Percentiles rank a stretch among this genome's conserved stretches.
Conservation (phyloP, 352 stramenopile species). For the Phytophthora agathidicida region DNA sequence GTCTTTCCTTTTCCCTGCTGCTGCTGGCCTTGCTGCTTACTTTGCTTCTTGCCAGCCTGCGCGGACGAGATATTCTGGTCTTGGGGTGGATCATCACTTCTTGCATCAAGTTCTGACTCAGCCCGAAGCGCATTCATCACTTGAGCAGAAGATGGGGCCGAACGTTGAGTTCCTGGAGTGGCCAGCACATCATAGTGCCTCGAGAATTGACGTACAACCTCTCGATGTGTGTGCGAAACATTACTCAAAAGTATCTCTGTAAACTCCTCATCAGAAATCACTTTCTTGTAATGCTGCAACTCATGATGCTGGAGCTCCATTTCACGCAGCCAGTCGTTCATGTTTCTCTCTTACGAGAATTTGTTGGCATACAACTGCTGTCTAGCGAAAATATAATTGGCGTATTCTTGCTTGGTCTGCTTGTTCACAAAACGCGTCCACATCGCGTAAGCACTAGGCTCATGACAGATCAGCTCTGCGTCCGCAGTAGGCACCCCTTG, state of each 20-base stretch:
- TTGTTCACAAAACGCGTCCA: slow-evolving; percentile 8
- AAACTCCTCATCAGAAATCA: slow-evolving; percentile 7
- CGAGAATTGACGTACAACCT: slow-evolving; percentile 5
- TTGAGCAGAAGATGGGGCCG: slow-evolving; percentile 1
- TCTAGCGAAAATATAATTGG: slow-evolving; percentile 15
- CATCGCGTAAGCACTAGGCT: neutral
- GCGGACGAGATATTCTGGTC: neutral
- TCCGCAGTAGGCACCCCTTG: neutral
- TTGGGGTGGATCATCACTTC: neutral
- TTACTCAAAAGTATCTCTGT: slow-evolving; percentile 8
- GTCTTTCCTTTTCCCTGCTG: neutral
- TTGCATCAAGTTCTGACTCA: slow-evolving; percentile 3
- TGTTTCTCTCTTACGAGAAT: slow-evolving; percentile 4
- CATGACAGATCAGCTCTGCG: slow-evolving; percentile 15
- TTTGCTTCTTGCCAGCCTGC: slow-evolving; percentile 7
- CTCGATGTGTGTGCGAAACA: slow-evolving; percentile 7
- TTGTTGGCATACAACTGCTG: neutral
- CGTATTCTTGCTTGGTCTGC: slow-evolving; percentile 10
- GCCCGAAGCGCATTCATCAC: slow-evolving; percentile 19
- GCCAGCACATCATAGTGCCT: slow-evolving; percentile 16
- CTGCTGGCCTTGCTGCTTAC: slow-evolving; percentile 8
- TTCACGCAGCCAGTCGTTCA: slow-evolving; percentile 10
- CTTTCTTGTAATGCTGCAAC: slow-evolving; percentile 4
- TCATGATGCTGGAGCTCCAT: slow-evolving; percentile 1
- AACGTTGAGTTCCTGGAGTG: neutral